Conservation (phyloP, 495 filamentous ascomycete species). For the Hyphodiscus hymeniophilus region DNA sequence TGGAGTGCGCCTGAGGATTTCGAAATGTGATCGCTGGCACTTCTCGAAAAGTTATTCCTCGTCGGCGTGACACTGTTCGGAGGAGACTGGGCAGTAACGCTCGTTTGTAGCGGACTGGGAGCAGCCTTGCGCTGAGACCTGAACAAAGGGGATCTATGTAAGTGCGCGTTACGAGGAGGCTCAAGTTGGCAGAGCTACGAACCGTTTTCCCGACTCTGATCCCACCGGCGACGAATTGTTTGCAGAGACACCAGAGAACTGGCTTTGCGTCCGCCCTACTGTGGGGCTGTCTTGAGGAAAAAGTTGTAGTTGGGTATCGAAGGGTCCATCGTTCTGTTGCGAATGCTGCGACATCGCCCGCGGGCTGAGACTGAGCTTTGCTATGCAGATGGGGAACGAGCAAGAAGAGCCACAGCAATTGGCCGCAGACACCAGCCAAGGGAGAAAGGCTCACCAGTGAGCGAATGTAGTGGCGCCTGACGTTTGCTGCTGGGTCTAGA, state of each 20-base stretch:
- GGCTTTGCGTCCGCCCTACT: conserved; percentile 17
- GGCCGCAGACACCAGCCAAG: conserved; percentile 7
- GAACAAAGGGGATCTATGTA: conserved; percentile 1
- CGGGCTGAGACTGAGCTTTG: conserved; percentile 10
- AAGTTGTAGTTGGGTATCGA: conserved; percentile 13
- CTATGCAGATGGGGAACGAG: conserved; percentile 12
- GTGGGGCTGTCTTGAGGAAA: conserved; percentile 22
- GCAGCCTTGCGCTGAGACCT: conserved; percentile 24
- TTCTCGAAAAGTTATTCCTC: conserved; percentile 18
- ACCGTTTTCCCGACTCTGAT: conserved; percentile 15
- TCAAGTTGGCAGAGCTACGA: conserved; percentile 7
- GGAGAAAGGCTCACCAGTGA: conserved; percentile 8
- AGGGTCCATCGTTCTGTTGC: conserved; percentile 22
- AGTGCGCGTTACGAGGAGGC: conserved; percentile 1
- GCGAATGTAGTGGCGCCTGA: conserved; percentile 14
- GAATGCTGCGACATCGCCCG: conserved; percentile 25
- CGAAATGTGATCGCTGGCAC: conserved; percentile 11
- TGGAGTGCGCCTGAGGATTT: not conserved
- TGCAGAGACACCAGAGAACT: conserved; percentile 15
- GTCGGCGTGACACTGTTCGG: conserved; percentile 21
- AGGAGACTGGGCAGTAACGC: conserved; percentile 17
- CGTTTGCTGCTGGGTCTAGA: conserved; percentile 12
- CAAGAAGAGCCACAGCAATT: conserved; percentile 9
- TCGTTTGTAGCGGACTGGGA: conserved; percentile 26
- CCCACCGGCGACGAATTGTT: conserved; percentile 13